A percentile compares a stretch with the other conserved stretches of the same genome.
Evolutionary conservation across 495 filamentous ascomycete genomes (phyloP).

Genomic region (Glarea lozoyensis): DNA sequence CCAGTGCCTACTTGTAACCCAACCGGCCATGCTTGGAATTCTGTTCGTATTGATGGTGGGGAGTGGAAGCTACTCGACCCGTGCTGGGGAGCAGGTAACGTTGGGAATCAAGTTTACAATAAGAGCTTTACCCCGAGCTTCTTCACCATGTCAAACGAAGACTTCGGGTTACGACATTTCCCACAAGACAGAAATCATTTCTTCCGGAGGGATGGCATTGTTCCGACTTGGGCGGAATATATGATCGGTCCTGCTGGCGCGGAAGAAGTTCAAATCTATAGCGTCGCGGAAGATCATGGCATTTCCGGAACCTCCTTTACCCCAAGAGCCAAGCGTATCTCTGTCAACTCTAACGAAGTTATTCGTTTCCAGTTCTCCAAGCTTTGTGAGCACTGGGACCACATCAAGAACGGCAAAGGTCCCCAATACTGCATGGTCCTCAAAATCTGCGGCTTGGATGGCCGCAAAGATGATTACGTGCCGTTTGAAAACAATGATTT

Average conservation of each 20-base stretch:
- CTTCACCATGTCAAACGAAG: slow-evolving; percentile 76
- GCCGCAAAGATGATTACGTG: slow-evolving; percentile 55
- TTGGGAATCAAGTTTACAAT: slow-evolving; percentile 44
- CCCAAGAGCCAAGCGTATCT: slow-evolving; percentile 49
- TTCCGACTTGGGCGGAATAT: slow-evolving; percentile 72
- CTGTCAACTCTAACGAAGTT: slow-evolving; percentile 34
- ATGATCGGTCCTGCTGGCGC: slow-evolving; percentile 38
- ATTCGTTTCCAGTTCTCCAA: slow-evolving; percentile 71
- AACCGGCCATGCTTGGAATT: slow-evolving; percentile 83
- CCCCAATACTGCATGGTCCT: slow-evolving; percentile 59
- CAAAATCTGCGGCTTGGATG: slow-evolving; percentile 55
- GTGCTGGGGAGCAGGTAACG: slow-evolving; percentile 86
- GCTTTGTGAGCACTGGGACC: slow-evolving; percentile 71
- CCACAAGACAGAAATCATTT: slow-evolving; percentile 58
- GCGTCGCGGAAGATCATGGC: slow-evolving; percentile 46
- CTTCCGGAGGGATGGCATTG: slow-evolving; percentile 53
- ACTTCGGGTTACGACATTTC: slow-evolving; percentile 74
- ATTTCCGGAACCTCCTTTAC: slow-evolving; percentile 52
- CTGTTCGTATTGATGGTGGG: slow-evolving; percentile 71
- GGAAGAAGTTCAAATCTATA: slow-evolving; percentile 32
- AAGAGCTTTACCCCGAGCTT: slow-evolving; percentile 56
- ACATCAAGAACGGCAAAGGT: slow-evolving; percentile 52
- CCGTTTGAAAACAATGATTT: slow-evolving; percentile 53
- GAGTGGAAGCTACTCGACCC: slow-evolving; percentile 88
- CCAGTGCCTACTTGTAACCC: slow-evolving; percentile 45